Conservation (phyloP, 495 filamentous ascomycete genomes). For the Lasiosphaeria ovina region DNA sequence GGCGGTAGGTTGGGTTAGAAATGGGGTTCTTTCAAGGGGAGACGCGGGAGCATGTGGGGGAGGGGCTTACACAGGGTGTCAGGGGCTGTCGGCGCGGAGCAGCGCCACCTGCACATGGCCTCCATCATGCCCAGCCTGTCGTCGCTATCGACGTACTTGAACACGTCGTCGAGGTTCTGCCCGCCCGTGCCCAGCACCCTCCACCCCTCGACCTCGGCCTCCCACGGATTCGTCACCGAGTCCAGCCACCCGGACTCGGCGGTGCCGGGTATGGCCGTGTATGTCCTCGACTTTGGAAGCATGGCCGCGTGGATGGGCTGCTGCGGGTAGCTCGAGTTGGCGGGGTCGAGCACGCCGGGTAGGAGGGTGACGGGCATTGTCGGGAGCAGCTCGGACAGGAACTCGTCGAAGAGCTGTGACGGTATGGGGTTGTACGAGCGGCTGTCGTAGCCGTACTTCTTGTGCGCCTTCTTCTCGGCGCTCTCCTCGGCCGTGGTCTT, state of each 20-base stretch:
- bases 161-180: conserved; percentile 90
- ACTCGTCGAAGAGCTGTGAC: conserved; percentile 76
- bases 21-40: neutral
- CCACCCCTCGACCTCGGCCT: conserved; percentile 84
- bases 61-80: conserved; percentile 83
- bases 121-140: conserved; percentile 85
- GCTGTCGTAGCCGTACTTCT: conserved; percentile 95
- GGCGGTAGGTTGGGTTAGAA: conserved; percentile 14
- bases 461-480: conserved; percentile 43
- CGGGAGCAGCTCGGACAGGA: conserved; percentile 77
- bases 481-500: conserved; percentile 33
- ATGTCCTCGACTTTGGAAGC: conserved; percentile 72
- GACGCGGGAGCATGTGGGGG: neutral
- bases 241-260: conserved; percentile 74
- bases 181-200: conserved; percentile 79
- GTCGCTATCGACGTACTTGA: conserved; percentile 78
- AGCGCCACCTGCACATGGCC: conserved; percentile 84
- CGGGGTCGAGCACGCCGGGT: conserved; percentile 72
- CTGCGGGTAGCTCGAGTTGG: conserved; percentile 76
- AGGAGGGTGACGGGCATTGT: conserved; percentile 78
- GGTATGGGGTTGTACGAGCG: conserved; percentile 81
- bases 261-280: conserved; percentile 49
- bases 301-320: conserved; percentile 80
- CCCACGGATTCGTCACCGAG: conserved; percentile 89
- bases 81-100: conserved; percentile 89